Evolutionary conservation across 768 basidiomycete genomes (phyloP).

Genomic region (Lentinula sp.): DNA sequence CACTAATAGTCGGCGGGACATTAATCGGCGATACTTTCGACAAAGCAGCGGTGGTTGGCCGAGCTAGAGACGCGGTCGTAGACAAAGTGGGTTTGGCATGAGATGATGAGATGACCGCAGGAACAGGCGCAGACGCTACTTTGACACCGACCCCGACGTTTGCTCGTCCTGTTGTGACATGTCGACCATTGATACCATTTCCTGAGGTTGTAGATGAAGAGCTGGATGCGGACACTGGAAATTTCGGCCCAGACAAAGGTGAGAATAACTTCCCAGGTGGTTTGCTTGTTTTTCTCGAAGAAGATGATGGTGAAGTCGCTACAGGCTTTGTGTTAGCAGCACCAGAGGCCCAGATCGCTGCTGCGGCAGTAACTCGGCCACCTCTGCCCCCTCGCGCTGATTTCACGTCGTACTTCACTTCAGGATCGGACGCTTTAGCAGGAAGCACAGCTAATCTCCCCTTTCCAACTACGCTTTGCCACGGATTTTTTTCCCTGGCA

Average conservation of each 20-base stretch:
- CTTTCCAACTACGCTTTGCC: conserved; percentile 10
- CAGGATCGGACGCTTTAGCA: conserved; percentile 26
- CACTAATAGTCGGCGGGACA: conserved; percentile 30
- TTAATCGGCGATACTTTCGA: conserved; percentile 15
- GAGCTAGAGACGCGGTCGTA: conserved; percentile 70
- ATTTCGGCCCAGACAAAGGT: conserved; percentile 1
- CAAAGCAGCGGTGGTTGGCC: conserved; percentile 25
- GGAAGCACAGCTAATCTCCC: conserved; percentile 25
- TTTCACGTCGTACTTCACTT: conserved; percentile 64
- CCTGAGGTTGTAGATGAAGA: conserved; percentile 6
- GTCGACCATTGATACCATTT: conserved; percentile 11
- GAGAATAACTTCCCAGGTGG: background rate
- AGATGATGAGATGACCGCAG: conserved; percentile 65
- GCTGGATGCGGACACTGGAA: conserved; percentile 1
- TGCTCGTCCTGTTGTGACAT: conserved; percentile 13
- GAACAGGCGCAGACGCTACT: conserved; percentile 63
- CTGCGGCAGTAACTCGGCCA: conserved; percentile 67
- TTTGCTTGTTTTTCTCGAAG: conserved; percentile 3
- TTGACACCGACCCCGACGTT: conserved; percentile 39
- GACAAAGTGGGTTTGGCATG: conserved; percentile 69
- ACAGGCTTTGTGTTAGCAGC: conserved; percentile 12
- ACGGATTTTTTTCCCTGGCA: conserved; percentile 9
- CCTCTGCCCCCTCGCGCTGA: conserved; percentile 76
- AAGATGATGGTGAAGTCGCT: conserved; percentile 5
- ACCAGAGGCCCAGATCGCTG: conserved; percentile 68